These are phyloP conservation scores for Mortierella hygrophila DNA, from an alignment of 192 early-diverging fungal species.

Conservation along the genomic window DNA sequence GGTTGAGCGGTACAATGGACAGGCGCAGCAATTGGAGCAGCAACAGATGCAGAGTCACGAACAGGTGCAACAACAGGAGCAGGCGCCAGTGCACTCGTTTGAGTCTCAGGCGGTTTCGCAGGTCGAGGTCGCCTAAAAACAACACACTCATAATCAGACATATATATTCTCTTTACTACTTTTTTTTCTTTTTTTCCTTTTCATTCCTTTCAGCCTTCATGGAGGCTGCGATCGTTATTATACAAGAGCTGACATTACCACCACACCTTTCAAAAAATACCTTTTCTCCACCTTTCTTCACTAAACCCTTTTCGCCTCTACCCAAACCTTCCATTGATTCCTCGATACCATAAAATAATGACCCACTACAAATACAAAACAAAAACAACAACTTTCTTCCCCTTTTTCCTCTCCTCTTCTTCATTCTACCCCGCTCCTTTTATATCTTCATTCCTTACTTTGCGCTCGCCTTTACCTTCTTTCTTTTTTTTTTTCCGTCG, in stretches of 20 bases:
- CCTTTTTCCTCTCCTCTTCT: background rate
- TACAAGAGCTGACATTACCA: background rate
- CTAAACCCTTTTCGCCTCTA: background rate
- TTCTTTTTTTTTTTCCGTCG: too few species aligned
- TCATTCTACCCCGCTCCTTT: too few species aligned
- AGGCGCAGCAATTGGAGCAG: slow-evolving; percentile 14
- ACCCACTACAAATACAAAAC: background rate
- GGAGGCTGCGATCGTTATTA: background rate
- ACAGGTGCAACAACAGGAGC: background rate
- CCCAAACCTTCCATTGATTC: background rate
- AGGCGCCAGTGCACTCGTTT: background rate
- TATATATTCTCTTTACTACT: background rate
- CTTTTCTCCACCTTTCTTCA: background rate
- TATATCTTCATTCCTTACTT: too few species aligned
- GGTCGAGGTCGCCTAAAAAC: slow-evolving; percentile 2
- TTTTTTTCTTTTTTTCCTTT: background rate
- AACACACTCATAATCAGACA: background rate
- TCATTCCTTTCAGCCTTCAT: background rate
- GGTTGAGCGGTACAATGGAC: background rate
- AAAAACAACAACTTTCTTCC: background rate
- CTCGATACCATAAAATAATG: background rate
- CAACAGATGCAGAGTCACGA: background rate
- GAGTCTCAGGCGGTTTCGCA: slow-evolving; percentile 1
- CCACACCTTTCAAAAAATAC: background rate
- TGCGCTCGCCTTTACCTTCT: too few species aligned